Evolutionary conservation across 768 basidiomycete species (phyloP).

Genomic region (Pholiota molesta): DNA sequence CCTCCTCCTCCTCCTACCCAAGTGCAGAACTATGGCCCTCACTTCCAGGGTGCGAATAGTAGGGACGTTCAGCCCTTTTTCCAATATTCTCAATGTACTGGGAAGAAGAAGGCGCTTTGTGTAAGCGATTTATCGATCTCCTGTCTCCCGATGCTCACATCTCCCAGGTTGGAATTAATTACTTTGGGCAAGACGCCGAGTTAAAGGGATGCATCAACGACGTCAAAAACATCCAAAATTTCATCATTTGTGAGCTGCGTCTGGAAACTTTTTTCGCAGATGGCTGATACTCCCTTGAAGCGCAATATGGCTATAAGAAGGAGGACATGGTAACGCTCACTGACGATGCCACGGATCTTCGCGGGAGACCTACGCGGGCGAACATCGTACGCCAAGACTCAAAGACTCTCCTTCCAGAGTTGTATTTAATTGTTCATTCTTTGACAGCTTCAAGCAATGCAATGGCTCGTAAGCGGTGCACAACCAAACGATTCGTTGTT

Average conservation of each 20-base stretch:
- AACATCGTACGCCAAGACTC: conserved; percentile 65
- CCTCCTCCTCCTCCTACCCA: conserved; percentile 58
- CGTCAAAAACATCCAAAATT: conserved; percentile 77
- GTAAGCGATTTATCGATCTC: conserved; percentile 44
- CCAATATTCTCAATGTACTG: conserved; percentile 89
- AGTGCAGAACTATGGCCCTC: conserved; percentile 66
- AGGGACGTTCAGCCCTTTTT: conserved; percentile 64
- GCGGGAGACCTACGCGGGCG: conserved; percentile 69
- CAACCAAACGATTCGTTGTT: conserved; percentile 84
- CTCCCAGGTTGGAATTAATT: conserved; percentile 86
- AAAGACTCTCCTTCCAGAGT: background rate
- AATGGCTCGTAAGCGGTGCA: conserved; percentile 88
- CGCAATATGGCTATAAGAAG: conserved; percentile 62
- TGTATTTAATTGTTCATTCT: background rate
- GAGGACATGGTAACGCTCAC: conserved; percentile 88
- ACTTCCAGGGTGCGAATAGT: conserved; percentile 48
- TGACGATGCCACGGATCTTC: conserved; percentile 68
- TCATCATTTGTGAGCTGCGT: conserved; percentile 61
- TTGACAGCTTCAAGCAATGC: conserved; percentile 72
- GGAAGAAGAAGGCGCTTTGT: conserved; percentile 86
- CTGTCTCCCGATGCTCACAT: background rate
- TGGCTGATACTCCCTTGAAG: conserved; percentile 30
- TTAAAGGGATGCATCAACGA: conserved; percentile 93
- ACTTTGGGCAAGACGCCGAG: conserved; percentile 66
- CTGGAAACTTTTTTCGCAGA: background rate